A percentile compares a stretch with the other conserved stretches of the same genome.
Evolutionary conservation across 108 stramenopile genomes (phyloP).

Genomic region (Aurantiochytrium sp.): DNA sequence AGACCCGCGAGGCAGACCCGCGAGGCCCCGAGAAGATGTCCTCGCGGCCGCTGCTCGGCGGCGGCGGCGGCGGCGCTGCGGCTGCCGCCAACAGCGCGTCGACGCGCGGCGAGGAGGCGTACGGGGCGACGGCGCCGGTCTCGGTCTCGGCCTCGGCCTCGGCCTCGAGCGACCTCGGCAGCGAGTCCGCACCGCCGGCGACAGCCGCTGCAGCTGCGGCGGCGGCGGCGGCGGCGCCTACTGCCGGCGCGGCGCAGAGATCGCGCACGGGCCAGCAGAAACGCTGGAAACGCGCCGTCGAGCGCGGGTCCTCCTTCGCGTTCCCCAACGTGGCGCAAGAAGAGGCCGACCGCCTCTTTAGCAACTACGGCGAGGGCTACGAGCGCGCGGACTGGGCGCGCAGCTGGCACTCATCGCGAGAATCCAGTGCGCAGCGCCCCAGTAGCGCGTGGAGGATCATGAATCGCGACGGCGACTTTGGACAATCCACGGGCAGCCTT

Average conservation of each 20-base stretch:
- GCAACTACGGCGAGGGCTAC: background rate
- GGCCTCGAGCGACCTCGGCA: no score
- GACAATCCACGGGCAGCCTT: slow-evolving; percentile 26
- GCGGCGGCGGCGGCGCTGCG: no score
- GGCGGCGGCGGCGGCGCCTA: background rate
- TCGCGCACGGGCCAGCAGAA: background rate
- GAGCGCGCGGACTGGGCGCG: background rate
- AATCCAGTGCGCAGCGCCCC: background rate
- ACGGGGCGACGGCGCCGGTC: no score
- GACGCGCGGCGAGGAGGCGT: no score
- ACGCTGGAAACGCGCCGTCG: background rate
- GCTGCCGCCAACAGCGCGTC: no score
- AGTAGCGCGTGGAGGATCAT: background rate
- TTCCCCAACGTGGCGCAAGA: background rate
- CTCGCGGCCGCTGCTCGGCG: no score
- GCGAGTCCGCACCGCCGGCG: background rate
- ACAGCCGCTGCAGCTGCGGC: background rate
- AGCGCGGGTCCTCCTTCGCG: background rate
- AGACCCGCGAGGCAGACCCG: no score
- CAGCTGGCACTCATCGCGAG: background rate
- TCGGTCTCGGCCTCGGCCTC: no score
- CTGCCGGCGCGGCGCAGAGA: background rate
- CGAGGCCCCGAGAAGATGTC: no score
- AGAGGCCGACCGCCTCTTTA: background rate
- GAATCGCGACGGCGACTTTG: background rate